Evolutionary conservation across 371 early-diverging fungal genomes (phyloP).

Genomic region (Cokeromyces recurvatus): DNA sequence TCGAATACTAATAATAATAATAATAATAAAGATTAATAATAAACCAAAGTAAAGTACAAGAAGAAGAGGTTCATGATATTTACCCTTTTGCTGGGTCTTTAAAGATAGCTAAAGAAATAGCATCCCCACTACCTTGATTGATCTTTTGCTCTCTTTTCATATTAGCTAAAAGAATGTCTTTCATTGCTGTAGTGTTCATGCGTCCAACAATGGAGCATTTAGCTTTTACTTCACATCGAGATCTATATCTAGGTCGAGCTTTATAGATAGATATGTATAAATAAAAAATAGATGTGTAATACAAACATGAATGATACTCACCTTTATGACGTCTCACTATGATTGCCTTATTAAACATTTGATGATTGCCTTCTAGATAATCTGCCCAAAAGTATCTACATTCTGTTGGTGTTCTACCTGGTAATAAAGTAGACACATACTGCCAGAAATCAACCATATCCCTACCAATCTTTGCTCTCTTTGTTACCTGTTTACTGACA

Average conservation of each 20-base stretch:
- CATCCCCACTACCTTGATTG: slow-evolving; percentile 39
- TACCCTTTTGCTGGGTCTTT: slow-evolving; percentile 8
- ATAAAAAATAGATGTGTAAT: too few species aligned
- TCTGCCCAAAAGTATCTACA: slow-evolving; percentile 26
- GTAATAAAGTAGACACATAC: slow-evolving; percentile 14
- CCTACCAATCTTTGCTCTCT: background rate
- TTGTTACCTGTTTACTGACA: background rate
- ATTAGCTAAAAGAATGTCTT: slow-evolving; percentile 12
- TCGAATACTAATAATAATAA: slow-evolving; percentile 3
- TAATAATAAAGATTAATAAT: background rate
- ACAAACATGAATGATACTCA: too few species aligned
- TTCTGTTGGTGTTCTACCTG: slow-evolving; percentile 26
- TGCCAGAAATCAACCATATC: slow-evolving; percentile 22
- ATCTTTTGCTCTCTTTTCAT: slow-evolving; percentile 17
- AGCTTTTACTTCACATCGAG: too few species aligned
- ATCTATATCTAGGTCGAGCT: too few species aligned
- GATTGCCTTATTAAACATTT: slow-evolving; percentile 5
- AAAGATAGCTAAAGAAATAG: slow-evolving; percentile 23
- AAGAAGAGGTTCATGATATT: too few species aligned
- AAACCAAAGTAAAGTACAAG: too few species aligned
- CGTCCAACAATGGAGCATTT: too few species aligned
- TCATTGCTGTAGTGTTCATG: background rate
- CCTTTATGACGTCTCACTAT: slow-evolving; percentile 16
- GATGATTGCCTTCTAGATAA: background rate
- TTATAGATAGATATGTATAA: too few species aligned